Evolutionary conservation across 1,139 yeast species (phyloP).

Genomic region (Taphrina flavorubra): DNA sequence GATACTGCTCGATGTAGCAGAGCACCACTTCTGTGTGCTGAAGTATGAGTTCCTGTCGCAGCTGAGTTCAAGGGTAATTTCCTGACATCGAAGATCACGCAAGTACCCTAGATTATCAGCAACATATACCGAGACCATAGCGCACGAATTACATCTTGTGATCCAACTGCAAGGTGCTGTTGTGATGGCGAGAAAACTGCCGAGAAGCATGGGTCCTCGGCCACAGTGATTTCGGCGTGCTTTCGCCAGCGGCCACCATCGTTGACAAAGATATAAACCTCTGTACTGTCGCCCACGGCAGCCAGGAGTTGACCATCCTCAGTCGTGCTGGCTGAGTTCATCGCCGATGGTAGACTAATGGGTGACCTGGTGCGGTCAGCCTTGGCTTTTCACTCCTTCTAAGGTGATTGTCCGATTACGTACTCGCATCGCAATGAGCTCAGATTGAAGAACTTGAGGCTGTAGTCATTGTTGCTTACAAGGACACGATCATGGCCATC

Average conservation of each 20-base stretch:
- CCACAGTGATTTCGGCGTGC: conserved; percentile 23
- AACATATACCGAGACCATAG: not conserved
- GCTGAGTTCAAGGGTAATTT: conserved; percentile 1
- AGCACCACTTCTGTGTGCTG: conserved; percentile 4
- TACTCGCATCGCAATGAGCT: conserved; percentile 9
- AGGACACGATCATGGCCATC: conserved; percentile 17
- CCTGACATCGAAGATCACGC: conserved; percentile 28
- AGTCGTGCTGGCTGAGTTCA: conserved; percentile 42
- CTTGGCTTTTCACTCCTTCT: no score
- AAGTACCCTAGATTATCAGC: conserved; percentile 18
- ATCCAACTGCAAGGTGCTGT: conserved; percentile 27
- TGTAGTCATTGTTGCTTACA: conserved; percentile 30
- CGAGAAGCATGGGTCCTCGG: conserved; percentile 36
- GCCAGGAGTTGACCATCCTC: conserved; percentile 41
- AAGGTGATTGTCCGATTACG: not conserved
- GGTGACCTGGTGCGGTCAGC: conserved; percentile 8
- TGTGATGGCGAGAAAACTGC: conserved; percentile 30
- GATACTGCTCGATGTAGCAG: conserved; percentile 7
- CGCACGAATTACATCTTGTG: conserved; percentile 25
- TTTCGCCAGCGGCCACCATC: conserved; percentile 26
- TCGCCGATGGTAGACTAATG: conserved; percentile 29
- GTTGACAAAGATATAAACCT: conserved; percentile 32
- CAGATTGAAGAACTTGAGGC: conserved; percentile 30
- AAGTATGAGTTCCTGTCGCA: not conserved
- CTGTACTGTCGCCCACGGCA: conserved; percentile 42